Evolutionary conservation across 225 moss, liverwort and hornwort genomes (phyloP).

Genomic region (Antitrichia curtipendula): DNA sequence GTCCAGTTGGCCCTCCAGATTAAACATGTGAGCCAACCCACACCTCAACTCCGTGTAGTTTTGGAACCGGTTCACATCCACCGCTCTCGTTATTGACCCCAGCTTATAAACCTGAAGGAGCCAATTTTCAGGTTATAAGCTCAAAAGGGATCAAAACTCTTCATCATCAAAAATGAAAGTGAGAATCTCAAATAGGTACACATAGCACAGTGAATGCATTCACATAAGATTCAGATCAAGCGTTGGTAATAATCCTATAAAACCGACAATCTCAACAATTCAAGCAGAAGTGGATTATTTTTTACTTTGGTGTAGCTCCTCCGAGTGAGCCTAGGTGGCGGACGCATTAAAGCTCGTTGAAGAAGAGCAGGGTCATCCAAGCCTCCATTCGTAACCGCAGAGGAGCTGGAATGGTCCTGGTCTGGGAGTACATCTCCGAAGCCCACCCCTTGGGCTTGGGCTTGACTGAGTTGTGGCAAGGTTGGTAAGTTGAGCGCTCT

Average conservation of each 20-base stretch:
- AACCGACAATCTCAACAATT: background rate
- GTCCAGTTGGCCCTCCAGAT: conserved; percentile 73
- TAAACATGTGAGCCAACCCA: conserved; percentile 81
- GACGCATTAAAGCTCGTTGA: conserved; percentile 20
- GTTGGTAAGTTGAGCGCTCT: background rate
- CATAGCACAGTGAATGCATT: background rate
- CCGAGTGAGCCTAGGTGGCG: conserved; percentile 45
- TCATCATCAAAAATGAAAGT: background rate
- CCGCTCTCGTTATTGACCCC: conserved; percentile 78
- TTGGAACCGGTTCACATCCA: conserved; percentile 78
- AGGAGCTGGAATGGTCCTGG: conserved; percentile 14
- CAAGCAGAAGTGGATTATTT: background rate
- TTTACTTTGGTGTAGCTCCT: conserved; percentile 77
- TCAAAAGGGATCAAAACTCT: background rate
- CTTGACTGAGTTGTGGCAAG: conserved; percentile 21
- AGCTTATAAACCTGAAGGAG: conserved; percentile 65
- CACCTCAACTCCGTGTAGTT: conserved; percentile 62
- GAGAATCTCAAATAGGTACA: background rate
- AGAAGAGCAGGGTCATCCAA: conserved; percentile 27
- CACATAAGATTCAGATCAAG: background rate
- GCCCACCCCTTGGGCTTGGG: background rate
- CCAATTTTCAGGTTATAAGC: background rate
- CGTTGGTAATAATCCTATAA: background rate
- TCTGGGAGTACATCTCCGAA: conserved; percentile 17
- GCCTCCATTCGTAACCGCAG: conserved; percentile 5